These are phyloP conservation scores for Tephrocybe sp. DNA, from an alignment of 768 basidiomycete species.

Conservation along the genomic window DNA sequence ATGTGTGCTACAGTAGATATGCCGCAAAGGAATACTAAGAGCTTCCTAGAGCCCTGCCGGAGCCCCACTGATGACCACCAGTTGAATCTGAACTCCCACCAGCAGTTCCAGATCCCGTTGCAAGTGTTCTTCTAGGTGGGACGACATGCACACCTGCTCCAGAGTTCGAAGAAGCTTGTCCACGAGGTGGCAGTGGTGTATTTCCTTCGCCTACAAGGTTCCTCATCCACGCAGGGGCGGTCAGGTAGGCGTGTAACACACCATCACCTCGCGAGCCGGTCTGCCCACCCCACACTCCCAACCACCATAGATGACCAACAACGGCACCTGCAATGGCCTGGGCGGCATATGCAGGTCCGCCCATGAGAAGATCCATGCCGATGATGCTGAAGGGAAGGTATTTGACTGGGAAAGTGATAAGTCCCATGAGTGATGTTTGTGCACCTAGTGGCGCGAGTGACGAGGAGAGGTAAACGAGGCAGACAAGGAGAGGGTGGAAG, in stretches of 20 bases:
- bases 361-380: slow-evolving; percentile 65
- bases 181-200: slow-evolving; percentile 19
- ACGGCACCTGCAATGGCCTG: slow-evolving; percentile 64
- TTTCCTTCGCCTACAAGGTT: slow-evolving; percentile 42
- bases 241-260: slow-evolving; percentile 35
- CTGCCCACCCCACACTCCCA: slow-evolving; percentile 55
- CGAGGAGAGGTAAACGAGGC: slow-evolving; percentile 67
- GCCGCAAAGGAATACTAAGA: slow-evolving; percentile 3
- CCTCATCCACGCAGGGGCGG: slow-evolving; percentile 60
- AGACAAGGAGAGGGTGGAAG: slow-evolving; percentile 62
- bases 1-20: neutral
- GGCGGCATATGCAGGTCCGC: slow-evolving; percentile 55
- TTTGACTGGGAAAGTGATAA: slow-evolving; percentile 66
- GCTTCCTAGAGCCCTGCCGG: slow-evolving; percentile 21
- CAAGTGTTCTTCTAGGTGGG: slow-evolving; percentile 41
- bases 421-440: slow-evolving; percentile 75
- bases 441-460: slow-evolving; percentile 61
- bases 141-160: slow-evolving; percentile 56
- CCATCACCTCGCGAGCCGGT: slow-evolving; percentile 41
- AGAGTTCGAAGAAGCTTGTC: slow-evolving; percentile 29
- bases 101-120: slow-evolving; percentile 6
- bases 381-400: slow-evolving; percentile 79
- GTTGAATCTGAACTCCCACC: slow-evolving; percentile 7
- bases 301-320: slow-evolving; percentile 83
- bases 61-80: slow-evolving; percentile 17